phyloP scores from a whole-genome alignment of 768 basidiomycete species.

The Lactarius sanguifluus region DNA sequence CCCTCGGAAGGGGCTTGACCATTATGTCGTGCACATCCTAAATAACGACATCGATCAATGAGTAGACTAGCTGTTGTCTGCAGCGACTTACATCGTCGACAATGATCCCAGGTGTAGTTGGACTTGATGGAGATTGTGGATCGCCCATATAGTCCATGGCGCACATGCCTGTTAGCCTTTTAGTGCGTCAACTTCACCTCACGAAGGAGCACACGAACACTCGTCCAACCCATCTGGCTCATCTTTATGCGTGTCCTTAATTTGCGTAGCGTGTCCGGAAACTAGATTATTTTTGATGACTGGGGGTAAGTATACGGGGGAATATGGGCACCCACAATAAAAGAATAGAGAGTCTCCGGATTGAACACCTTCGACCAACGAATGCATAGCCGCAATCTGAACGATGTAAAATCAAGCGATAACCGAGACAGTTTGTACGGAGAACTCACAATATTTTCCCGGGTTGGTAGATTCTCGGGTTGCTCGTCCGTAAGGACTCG shows the following conservation, averaged over 20 bases:
- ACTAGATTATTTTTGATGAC: constrained; percentile 7
- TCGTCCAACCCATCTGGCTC: neutral
- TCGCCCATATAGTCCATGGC: neutral
- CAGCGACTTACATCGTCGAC: neutral
- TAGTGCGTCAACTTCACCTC: neutral
- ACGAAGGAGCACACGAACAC: neutral
- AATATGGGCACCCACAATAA: neutral
- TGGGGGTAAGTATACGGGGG: no score
- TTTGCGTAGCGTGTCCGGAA: neutral
- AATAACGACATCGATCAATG: neutral
- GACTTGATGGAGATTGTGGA: no score
- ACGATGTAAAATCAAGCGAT: neutral
- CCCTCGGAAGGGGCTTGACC: constrained; percentile 3
- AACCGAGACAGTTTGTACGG: neutral
- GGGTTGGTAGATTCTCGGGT: neutral
- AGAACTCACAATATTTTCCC: constrained; percentile 8
- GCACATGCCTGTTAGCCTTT: constrained; percentile 3
- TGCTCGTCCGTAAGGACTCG: constrained; percentile 1
- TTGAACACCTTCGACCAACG: neutral
- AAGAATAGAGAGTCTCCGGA: neutral
- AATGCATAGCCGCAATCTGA: neutral
- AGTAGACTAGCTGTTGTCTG: no score
- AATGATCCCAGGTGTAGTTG: neutral
- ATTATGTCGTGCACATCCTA: constrained; percentile 5
- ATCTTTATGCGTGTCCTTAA: neutral